Base-by-base conservation (phyloP, 192 early-diverging fungal species). In the Lobosporangium transversale region DNA sequence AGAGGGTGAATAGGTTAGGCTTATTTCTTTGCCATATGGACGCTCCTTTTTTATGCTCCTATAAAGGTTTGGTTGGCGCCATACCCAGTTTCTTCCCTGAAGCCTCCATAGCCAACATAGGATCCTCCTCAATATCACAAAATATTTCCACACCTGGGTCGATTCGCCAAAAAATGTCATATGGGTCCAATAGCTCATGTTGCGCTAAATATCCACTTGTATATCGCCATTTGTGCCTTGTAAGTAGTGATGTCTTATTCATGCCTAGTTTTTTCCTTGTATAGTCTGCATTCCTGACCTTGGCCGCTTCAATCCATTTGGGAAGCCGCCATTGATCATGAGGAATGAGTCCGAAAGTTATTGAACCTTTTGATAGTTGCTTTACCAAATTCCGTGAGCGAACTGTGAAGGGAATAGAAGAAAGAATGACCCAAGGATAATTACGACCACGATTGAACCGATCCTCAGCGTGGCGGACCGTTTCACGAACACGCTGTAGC, bases 401-500 rank as follows among this genome's bases (percentile, higher is more conserved):
- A 0, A 84, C 55, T 9, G 85, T 62, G 48, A 93, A 90, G 4
- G 88, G 89, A 48, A 82, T 57, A 51, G 89, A 85, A 65, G 92
- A 91, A 0, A 93, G 79, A 37, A 93, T 86, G 32, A 93, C 43
- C 69, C 92, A 93, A 9, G 91, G 91, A 66, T 93, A 93, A 37
- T 89, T 80, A 40, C 84, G 84, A 29, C 51, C 54, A 6, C 78
- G 62, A 57, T 93, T 93, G 58, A 92, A 92, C 32, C 89, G 81
- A 53, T 87, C 83, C 58, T 93, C 88, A 3, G 92, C 61, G 32
- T 87, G 82, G 14, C 86, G 79, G 66, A 89, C 53, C 0, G 87
- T 86, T 5, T 62, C 37, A 9, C 66, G 58, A 37, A 87, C 82
- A 2, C 74, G 71, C 29, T 84, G 50, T 56, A 90, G 62, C 20